Base-by-base conservation (phyloP, 1,284 basidiomycete species). In the Sanghuangporus sanghuang region DNA sequence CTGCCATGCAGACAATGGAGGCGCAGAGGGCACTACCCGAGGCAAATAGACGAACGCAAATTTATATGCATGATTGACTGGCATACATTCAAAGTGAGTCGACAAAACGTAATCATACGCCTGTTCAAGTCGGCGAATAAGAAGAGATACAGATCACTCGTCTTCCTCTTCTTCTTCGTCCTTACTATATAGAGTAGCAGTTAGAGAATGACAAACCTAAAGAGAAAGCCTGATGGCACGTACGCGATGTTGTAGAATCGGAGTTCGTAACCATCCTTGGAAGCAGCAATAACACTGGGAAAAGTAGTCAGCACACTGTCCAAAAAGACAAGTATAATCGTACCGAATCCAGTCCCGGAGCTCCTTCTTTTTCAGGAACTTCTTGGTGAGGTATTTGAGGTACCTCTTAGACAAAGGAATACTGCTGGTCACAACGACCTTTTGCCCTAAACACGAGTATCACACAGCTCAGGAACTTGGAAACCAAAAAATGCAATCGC, bases 221-320 rank as follows among this genome's bases (percentile, higher is more conserved):
- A 46, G 16, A 11, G 40, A 42, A n/a, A 32, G 11, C 14, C 7
- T 16, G 21, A 46, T n/a, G 44, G 16, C 35, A 81, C 90, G 71
- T 83, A 92, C 90, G 90, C 90, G 70, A 96, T 94, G 79, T 95
- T 95, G 85, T 94, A 96, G 88, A 95, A 96, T 70, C 89, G 85
- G 68, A 96, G 87, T 73, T 93, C 87, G 78, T 96, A 96, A 69
- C 84, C 85, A 76, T 96, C 93, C 79, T 95, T 95, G 61, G 88
- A 85, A 42, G 92, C 87, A 49, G 94, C 93, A 69, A 96, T 92
- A 68, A 96, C 93, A 65, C 88, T 88, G 66, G 62, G 18, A 12
- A 39, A 23, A 6, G 48, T 49, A 21, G 18, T 32, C 21, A 48
- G 12, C 39, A n/a, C 21, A 32, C 35, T 42, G 32, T 27, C 16